Conservation (phyloP, 1,284 basidiomycete species). For the Papiliotrema flavescens region DNA sequence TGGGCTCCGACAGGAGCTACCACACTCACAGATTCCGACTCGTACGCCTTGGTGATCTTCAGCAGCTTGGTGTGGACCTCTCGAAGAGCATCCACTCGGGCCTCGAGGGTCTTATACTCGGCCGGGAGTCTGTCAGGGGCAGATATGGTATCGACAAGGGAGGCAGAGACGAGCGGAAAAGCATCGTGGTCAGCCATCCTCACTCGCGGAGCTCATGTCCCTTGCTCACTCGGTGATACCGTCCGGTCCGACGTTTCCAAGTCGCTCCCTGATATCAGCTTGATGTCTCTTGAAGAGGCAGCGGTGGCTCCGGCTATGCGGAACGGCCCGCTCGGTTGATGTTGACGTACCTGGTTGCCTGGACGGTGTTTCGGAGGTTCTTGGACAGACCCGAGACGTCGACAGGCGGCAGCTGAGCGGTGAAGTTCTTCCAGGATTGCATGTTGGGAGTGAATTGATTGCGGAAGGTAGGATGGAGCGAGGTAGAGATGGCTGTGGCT, state of each 20-base stretch:
- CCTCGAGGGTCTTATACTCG: constrained; percentile 96
- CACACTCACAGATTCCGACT: constrained; percentile 57
- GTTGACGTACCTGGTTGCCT: constrained; percentile 63
- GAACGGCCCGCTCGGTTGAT: not conserved
- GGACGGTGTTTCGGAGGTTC: constrained; percentile 78
- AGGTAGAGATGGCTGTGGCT: not conserved
- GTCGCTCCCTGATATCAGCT: constrained; percentile 59
- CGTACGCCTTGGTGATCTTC: constrained; percentile 83
- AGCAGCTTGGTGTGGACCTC: constrained; percentile 73
- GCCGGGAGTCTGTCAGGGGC: constrained; percentile 33
- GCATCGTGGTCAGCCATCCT: no score
- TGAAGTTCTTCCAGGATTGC: constrained; percentile 47
- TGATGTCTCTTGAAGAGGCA: not conserved
- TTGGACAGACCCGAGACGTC: constrained; percentile 59
- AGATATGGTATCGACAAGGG: not conserved
- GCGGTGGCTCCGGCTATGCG: not conserved
- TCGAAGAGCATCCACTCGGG: constrained; percentile 87
- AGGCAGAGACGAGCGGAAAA: not conserved
- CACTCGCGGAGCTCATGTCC: no score
- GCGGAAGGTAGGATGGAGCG: not conserved
- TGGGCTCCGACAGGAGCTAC: not conserved
- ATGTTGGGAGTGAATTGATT: constrained; percentile 15
- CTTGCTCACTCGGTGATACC: constrained; percentile 78
- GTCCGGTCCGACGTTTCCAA: constrained; percentile 82
- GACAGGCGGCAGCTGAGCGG: constrained; percentile 39